phyloP scores from a whole-genome alignment of 352 stramenopile genomes.

The Phytophthora megakarya region DNA sequence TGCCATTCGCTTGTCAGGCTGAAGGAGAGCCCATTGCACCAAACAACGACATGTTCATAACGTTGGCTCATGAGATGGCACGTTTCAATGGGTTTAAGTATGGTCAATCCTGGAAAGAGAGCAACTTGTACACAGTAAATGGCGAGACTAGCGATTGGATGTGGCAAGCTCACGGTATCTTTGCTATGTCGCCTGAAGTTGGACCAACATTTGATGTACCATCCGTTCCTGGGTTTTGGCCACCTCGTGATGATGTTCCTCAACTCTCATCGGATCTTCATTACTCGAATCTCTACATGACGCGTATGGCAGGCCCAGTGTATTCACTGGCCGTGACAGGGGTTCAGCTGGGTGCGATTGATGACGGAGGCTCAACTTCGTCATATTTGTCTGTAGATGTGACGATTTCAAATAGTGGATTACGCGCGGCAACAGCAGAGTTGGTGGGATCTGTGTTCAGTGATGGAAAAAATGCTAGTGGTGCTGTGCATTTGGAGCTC shows the following conservation, averaged over 20 bases:
- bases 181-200: slow-evolving; percentile 85
- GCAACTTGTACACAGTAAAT: slow-evolving; percentile 88
- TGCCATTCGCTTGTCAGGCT: slow-evolving; percentile 82
- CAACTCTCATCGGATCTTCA: slow-evolving; percentile 66
- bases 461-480: slow-evolving; percentile 43
- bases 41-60: slow-evolving; percentile 50
- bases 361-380: background rate
- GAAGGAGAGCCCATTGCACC: slow-evolving; percentile 44
- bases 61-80: slow-evolving; percentile 71
- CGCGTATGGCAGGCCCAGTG: slow-evolving; percentile 54
- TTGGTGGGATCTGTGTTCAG: slow-evolving; percentile 42
- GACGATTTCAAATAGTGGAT: slow-evolving; percentile 42
- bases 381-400: slow-evolving; percentile 39
- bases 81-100: slow-evolving; percentile 77
- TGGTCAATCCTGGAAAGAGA: slow-evolving; percentile 82
- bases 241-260: slow-evolving; percentile 52
- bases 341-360: slow-evolving; percentile 16
- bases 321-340: slow-evolving; percentile 57
- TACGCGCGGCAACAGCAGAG: slow-evolving; percentile 39
- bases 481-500: slow-evolving; percentile 28
- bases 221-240: slow-evolving; percentile 69
- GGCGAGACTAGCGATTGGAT: slow-evolving; percentile 90
- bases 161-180: slow-evolving; percentile 79
- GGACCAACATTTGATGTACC: slow-evolving; percentile 59
- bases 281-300: slow-evolving; percentile 73